Conservation (phyloP, 805 yeast species). For the Lachancea mirantina region DNA sequence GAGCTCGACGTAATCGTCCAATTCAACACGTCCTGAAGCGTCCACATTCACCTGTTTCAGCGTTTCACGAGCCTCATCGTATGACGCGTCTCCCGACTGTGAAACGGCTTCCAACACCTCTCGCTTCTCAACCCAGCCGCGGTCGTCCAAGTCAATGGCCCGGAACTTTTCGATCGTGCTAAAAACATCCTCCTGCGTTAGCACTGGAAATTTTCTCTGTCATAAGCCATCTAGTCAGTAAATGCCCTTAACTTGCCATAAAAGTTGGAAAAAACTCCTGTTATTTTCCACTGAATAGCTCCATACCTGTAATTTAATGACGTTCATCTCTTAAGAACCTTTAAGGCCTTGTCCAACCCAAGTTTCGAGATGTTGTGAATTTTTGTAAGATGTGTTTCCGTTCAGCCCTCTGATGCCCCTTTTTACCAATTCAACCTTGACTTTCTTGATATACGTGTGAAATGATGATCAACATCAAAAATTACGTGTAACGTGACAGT, state of each 20-base stretch:
- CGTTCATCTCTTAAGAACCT: no score
- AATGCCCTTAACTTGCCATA: background rate
- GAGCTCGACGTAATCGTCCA: constrained; percentile 87
- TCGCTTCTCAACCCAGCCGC: constrained; percentile 91
- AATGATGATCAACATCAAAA: no score
- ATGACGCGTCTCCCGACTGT: constrained; percentile 68
- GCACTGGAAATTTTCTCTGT: constrained; percentile 75
- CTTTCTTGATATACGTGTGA: no score
- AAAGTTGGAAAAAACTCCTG: no score
- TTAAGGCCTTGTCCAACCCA: no score
- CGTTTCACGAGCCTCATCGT: constrained; percentile 91
- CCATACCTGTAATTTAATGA: constrained; percentile 55
- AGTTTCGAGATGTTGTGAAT: no score
- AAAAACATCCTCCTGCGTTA: constrained; percentile 83
- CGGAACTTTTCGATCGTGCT: constrained; percentile 81
- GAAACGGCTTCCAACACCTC: constrained; percentile 80
- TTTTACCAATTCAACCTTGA: no score
- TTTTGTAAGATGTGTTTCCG: no score
- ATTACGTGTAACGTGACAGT: no score
- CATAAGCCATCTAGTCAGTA: constrained; percentile 4
- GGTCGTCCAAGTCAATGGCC: constrained; percentile 78
- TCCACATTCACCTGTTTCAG: constrained; percentile 86
- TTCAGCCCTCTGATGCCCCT: no score
- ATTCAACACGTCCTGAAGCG: constrained; percentile 93
- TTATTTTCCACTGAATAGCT: no score